Conservation (phyloP, 2,329 filamentous ascomycete species). For the Cercospora sojina region DNA sequence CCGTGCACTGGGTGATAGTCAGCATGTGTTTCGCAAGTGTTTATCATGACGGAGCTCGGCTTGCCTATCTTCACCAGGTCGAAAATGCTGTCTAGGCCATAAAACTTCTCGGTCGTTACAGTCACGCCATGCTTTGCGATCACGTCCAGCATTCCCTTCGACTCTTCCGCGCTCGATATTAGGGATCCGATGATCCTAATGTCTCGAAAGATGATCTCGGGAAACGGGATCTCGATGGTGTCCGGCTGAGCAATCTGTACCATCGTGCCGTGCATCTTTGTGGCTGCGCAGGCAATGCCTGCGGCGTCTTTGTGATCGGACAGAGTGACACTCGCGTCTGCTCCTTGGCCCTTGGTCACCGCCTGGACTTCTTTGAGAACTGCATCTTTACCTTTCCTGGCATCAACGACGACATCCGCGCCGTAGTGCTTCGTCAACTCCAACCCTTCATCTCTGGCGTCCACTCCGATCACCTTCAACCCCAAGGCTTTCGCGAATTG, state of each 20-base stretch:
- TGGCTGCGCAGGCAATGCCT: conserved; percentile 55
- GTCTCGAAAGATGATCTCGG: conserved; percentile 56
- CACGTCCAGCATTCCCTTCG: conserved; percentile 36
- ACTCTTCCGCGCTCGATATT: conserved; percentile 39
- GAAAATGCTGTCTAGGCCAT: conserved; percentile 54
- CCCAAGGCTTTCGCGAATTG: conserved; percentile 54
- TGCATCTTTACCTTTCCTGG: conserved; percentile 48
- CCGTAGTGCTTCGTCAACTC: conserved; percentile 49
- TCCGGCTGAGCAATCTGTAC: conserved; percentile 59
- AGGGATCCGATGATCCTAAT: conserved; percentile 50
- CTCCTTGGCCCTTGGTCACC: conserved; percentile 52
- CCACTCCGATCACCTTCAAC: conserved; percentile 54
- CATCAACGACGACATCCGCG: conserved; percentile 56
- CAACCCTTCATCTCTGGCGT: conserved; percentile 56
- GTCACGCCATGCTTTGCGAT: conserved; percentile 45
- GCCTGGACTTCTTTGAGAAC: conserved; percentile 51
- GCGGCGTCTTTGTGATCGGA: conserved; percentile 54
- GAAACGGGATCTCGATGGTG: conserved; percentile 42
- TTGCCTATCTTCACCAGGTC: conserved; percentile 46
- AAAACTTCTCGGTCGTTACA: conserved; percentile 53
- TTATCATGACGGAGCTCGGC: background rate
- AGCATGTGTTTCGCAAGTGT: background rate
- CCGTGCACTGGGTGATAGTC: conserved; percentile 41
- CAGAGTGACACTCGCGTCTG: conserved; percentile 55
- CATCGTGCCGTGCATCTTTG: conserved; percentile 59